phyloP scores from a whole-genome alignment of 2,329 filamentous ascomycete species.

The Coleophoma eucalyptorum region DNA sequence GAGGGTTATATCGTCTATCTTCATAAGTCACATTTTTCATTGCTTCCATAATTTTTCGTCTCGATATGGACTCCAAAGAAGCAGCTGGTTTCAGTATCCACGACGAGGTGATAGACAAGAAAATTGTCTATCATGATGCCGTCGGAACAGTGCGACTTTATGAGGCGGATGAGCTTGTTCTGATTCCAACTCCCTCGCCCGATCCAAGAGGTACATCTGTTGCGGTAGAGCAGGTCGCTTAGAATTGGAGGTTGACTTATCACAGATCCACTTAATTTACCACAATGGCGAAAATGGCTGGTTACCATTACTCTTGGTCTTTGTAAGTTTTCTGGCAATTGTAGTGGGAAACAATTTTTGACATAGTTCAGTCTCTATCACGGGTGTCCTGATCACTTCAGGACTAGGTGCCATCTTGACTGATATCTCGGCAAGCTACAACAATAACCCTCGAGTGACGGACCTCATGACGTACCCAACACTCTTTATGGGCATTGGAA shows the following conservation, averaged over 20 bases:
- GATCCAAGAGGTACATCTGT: constrained; percentile 2
- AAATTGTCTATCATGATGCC: neutral
- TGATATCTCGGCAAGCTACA: constrained; percentile 29
- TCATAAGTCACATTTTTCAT: too few relatives aligned
- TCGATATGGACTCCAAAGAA: too few relatives aligned
- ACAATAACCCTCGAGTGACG: constrained; percentile 24
- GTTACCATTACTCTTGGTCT: constrained; percentile 23
- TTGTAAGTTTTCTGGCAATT: constrained; percentile 12
- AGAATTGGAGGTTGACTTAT: neutral
- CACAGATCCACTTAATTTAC: constrained; percentile 22
- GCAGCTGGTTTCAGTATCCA: too few relatives aligned
- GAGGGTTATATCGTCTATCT: too few relatives aligned
- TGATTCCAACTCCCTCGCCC: constrained; percentile 1
- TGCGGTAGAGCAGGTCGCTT: too few relatives aligned
- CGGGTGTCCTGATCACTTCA: constrained; percentile 32
- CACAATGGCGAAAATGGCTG: constrained; percentile 18
- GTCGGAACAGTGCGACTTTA: neutral
- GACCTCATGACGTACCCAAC: constrained; percentile 33
- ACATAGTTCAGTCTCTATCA: constrained; percentile 4
- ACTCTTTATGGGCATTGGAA: constrained; percentile 33
- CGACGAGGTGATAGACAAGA: neutral
- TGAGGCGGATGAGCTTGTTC: neutral
- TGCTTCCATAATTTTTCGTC: too few relatives aligned
- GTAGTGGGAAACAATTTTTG: too few relatives aligned
- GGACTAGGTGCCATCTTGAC: constrained; percentile 38